These are phyloP conservation scores for Aegilops sharonensis DNA, from an alignment of 176 grass and related monocot genomes.

Conservation along the genomic window DNA sequence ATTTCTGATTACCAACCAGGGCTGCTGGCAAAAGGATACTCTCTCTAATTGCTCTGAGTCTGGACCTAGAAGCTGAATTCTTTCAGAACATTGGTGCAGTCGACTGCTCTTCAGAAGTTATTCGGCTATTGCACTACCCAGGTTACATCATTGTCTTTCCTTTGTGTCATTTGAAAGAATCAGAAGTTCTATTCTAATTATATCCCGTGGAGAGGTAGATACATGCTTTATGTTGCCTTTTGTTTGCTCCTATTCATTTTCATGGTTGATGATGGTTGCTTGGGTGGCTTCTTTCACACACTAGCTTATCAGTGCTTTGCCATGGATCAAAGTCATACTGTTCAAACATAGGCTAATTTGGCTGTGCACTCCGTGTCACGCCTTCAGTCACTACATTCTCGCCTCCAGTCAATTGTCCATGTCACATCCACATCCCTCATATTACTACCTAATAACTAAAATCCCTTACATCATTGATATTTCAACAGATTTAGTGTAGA, in stretches of 20 bases:
- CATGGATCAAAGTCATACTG: not conserved
- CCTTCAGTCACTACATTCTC: not conserved
- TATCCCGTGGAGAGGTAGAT: not conserved
- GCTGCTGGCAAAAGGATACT: conserved; percentile 47
- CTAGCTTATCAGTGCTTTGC: not conserved
- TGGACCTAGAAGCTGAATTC: conserved; percentile 68
- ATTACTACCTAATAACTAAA: not conserved
- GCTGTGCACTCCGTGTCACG: not conserved
- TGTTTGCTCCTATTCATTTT: not conserved
- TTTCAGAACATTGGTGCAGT: conserved; percentile 48
- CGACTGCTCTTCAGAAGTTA: conserved; percentile 27
- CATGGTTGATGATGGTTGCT: not conserved
- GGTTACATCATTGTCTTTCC: conserved; percentile 30
- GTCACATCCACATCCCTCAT: not conserved
- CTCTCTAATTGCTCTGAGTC: conserved; percentile 68
- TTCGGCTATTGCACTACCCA: conserved; percentile 82
- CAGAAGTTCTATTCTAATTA: conserved; percentile 10
- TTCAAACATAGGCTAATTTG: not conserved
- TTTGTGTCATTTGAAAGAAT: conserved; percentile 1
- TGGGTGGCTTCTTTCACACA: conserved; percentile 8
- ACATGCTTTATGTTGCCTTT: not conserved
- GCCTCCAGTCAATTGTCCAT: not conserved
- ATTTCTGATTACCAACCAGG: conserved; percentile 31
- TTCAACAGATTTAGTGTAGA: not conserved
- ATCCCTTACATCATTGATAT: not conserved